Base-by-base conservation (phyloP, 495 filamentous ascomycete species). In the Penicillium chermesinum region DNA sequence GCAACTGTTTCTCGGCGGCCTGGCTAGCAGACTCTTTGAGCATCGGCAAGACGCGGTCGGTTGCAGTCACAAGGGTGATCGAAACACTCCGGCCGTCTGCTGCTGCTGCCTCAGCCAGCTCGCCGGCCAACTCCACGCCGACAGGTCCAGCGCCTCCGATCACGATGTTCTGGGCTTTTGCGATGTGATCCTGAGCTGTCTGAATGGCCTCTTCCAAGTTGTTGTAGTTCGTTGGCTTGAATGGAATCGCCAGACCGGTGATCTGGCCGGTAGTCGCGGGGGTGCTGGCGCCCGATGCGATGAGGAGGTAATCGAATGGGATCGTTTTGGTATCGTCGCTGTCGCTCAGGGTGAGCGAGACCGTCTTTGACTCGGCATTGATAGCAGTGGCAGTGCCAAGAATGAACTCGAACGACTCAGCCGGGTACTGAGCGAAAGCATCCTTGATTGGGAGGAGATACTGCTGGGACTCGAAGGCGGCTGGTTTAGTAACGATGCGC, bases 131-230 rank as follows among this genome's bases (percentile, higher is more conserved):
- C 52, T 87, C 83, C 36, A 88, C 75, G 9, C 84, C 87, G 2
- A 85, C 79, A 3, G 81, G 66, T 0, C 88, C 88, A 0, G 73
- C 87, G 22, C 88, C 88, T 5, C 71, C 82, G 36, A 88, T 63
- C 3, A 85, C 75, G 46, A 90, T 80, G 16, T 66, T 73, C 41
- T 79, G 75, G 16, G 84, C 84, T 1, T 32, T 49, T 3, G 66
- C 51, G 41, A 88, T 74, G 15, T 57, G 36, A 7, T 71, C 44
- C 38, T 76, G 76, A 22, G 76, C 69, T 2, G 58, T 50, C 38
- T 73, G 57, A 39, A 83, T 63, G 4, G 58, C 36, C 2, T 65
- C 39, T 27, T 69, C 59, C n/a, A 74, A 73, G 39, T 72, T 59
- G 41, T 75, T 68, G 18, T 65, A 64, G 2, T 52, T 60, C 20